phyloP scores from a whole-genome alignment of 768 basidiomycete genomes.

The Tephrocybe sp. region DNA sequence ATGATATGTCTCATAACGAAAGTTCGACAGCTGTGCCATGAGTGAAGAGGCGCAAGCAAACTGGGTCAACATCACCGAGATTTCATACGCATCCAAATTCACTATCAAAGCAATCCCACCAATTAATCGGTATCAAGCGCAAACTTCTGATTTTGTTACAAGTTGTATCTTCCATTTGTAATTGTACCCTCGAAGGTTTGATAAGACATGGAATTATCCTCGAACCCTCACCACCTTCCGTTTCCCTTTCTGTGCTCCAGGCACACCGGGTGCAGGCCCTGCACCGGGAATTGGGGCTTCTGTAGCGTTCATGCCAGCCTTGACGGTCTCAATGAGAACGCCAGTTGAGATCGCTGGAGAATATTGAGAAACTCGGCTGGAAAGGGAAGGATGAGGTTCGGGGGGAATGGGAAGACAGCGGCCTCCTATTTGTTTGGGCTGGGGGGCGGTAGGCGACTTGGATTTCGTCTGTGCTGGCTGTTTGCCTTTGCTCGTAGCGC shows the following conservation, averaged over 20 bases:
- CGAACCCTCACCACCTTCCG: conserved; percentile 77
- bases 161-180: not conserved
- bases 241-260: conserved; percentile 67
- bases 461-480: conserved; percentile 44
- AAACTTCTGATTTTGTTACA: not conserved
- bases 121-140: too few relatives aligned
- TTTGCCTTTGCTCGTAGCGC: conserved; percentile 47
- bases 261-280: conserved; percentile 32
- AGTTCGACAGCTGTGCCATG: too few relatives aligned
- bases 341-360: conserved; percentile 77
- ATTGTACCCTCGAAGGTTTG: not conserved
- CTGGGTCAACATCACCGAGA: too few relatives aligned
- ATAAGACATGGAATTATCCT: conserved; percentile 32
- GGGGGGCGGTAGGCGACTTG: conserved; percentile 35
- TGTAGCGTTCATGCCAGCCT: conserved; percentile 80
- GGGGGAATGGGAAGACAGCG: conserved; percentile 71
- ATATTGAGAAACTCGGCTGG: conserved; percentile 74
- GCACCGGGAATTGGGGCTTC: conserved; percentile 38
- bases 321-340: conserved; percentile 78
- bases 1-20: too few relatives aligned
- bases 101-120: too few relatives aligned
- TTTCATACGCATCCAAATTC: too few relatives aligned
- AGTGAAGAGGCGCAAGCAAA: too few relatives aligned
- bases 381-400: conserved; percentile 68
- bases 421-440: conserved; percentile 28